phyloP scores from a whole-genome alignment of 768 basidiomycete genomes.

The Candolleomyces efflorescens region DNA sequence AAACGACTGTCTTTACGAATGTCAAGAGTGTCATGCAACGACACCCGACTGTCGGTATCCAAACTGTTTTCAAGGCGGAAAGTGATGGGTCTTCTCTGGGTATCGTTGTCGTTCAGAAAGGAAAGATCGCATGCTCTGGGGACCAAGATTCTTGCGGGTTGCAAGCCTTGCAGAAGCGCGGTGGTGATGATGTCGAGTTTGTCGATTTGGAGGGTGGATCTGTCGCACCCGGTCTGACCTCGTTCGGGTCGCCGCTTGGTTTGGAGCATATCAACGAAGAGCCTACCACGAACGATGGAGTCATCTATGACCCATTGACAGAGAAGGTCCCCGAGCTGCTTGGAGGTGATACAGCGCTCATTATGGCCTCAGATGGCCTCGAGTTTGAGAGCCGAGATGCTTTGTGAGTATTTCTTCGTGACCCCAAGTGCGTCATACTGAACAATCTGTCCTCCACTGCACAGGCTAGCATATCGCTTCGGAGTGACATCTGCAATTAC shows the following conservation, averaged over 20 bases:
- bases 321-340: constrained; percentile 43
- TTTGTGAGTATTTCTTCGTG: constrained; percentile 43
- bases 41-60: constrained; percentile 20
- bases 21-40: constrained; percentile 45
- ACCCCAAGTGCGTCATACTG: neutral
- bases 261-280: constrained; percentile 66
- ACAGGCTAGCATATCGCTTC: constrained; percentile 61
- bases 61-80: constrained; percentile 22
- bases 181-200: constrained; percentile 19
- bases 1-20: constrained; percentile 60
- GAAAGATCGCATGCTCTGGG: constrained; percentile 50
- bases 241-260: constrained; percentile 71
- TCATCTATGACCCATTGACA: constrained; percentile 50
- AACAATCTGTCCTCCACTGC: neutral
- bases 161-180: constrained; percentile 10
- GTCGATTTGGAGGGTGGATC: constrained; percentile 73
- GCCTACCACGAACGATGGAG: constrained; percentile 66
- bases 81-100: constrained; percentile 17
- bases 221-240: constrained; percentile 60
- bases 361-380: constrained; percentile 72
- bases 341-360: constrained; percentile 47
- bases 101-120: constrained; percentile 39
- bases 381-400: constrained; percentile 65
- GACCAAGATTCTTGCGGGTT: constrained; percentile 18
- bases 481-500: constrained; percentile 71